Evolutionary conservation across 805 yeast species (phyloP).

Genomic region (Lipomyces mesembrius): DNA sequence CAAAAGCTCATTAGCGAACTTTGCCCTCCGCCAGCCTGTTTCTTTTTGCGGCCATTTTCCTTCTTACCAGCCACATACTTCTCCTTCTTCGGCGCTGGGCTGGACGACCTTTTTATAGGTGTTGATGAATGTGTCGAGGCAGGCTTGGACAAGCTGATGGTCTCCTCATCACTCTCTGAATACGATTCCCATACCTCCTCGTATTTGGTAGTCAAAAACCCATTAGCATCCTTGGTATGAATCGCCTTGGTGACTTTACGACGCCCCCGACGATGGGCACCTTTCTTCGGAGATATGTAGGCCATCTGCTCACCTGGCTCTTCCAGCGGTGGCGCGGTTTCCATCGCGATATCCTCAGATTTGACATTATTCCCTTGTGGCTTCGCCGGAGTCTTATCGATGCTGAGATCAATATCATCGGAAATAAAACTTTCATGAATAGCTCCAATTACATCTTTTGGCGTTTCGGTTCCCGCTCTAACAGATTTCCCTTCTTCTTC

Average conservation of each 20-base stretch:
- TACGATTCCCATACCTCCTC: constrained; percentile 23
- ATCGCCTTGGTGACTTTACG: constrained; percentile 23
- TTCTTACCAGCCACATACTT: constrained; percentile 6
- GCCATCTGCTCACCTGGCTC: background rate
- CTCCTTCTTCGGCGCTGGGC: background rate
- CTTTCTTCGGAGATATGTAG: background rate
- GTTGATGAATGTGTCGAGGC: background rate
- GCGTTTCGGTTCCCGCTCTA: background rate
- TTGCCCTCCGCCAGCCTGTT: constrained; percentile 15
- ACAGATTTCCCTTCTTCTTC: constrained; percentile 10
- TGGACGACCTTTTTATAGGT: constrained; percentile 1
- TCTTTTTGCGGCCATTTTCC: constrained; percentile 13
- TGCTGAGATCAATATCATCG: constrained; percentile 4
- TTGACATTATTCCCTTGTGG: background rate
- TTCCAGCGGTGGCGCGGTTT: constrained; percentile 5
- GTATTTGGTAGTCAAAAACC: constrained; percentile 16
- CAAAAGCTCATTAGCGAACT: constrained; percentile 29
- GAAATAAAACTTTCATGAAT: background rate
- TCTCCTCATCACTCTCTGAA: constrained; percentile 27
- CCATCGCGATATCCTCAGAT: constrained; percentile 3
- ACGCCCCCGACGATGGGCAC: constrained; percentile 13
- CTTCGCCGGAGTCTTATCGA: background rate
- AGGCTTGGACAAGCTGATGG: constrained; percentile 6
- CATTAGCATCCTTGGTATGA: constrained; percentile 20
- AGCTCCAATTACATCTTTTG: constrained; percentile 1